Evolutionary conservation across 164 flowering plant genomes (phyloP).

Genomic region (Stephania japonica): DNA sequence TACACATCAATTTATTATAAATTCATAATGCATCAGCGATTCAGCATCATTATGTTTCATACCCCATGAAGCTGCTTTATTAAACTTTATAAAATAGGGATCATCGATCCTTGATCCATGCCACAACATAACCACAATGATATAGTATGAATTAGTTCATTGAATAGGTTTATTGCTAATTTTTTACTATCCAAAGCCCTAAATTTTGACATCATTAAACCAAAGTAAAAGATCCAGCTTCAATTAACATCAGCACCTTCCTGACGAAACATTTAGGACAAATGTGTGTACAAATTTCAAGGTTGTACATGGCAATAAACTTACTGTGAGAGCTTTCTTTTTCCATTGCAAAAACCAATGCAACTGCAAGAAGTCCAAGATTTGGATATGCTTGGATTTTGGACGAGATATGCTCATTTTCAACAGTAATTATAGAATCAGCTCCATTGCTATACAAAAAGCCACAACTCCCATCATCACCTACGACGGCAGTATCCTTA

Average conservation of each 20-base stretch:
- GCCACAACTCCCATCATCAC: conserved; percentile 43
- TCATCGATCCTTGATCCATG: neutral
- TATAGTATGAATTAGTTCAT: neutral
- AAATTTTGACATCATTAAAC: neutral
- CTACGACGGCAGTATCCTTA: conserved; percentile 29
- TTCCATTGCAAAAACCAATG: conserved; percentile 59
- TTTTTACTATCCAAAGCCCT: neutral
- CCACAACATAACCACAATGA: neutral
- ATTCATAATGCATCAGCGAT: neutral
- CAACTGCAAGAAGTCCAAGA: conserved; percentile 34
- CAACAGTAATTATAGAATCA: conserved; percentile 13
- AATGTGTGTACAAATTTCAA: neutral
- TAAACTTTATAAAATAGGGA: too few relatives aligned
- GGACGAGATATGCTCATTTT: neutral
- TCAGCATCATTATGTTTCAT: too few relatives aligned
- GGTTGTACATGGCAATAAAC: neutral
- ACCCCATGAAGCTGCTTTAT: neutral
- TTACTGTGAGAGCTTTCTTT: conserved; percentile 41
- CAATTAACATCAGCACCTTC: neutral
- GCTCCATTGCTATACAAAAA: conserved; percentile 33
- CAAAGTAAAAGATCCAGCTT: neutral
- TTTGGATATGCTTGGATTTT: neutral
- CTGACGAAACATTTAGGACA: neutral
- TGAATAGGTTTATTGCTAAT: neutral
- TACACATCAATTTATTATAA: neutral